Base-by-base conservation (phyloP, 2,329 filamentous ascomycete genomes). In the Thelonectria blattea region DNA sequence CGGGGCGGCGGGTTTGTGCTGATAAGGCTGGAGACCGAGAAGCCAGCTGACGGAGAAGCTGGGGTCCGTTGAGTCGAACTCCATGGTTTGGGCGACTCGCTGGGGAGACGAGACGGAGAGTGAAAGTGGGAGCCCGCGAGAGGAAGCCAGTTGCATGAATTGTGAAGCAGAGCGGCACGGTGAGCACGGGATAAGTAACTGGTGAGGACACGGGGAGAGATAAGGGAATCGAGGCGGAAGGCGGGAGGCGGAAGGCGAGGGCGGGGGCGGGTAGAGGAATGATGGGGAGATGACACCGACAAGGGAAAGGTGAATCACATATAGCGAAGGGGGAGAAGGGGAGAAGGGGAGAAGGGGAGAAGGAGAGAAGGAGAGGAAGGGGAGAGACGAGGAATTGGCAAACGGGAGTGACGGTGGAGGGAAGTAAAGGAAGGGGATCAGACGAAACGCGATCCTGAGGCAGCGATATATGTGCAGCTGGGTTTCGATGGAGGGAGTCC, bases 41-140 rank as follows among this genome's bases (percentile, higher is more conserved):
- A 72, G 61, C 70, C 70, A 72, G 63, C 68, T 71, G 57, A 72
- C 68, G 34, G 63, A 71, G 64, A 72, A 72, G 63, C 60, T 69
- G 60, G 69, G 64, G 52, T 70, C 65, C 41, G 63, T 63, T 42
- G 65, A 70, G 59, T 68, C 60, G 56, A 69, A 69, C 56, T 71
- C 65, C 68, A 69, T 71, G 57, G 65, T 66, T 59, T 63, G 61
- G 58, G 59, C 51, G 60, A 62, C 62, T 69, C 56, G 62, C 61
- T 70, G 55, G 63, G 61, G 60, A 56, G 63, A 58, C 57, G n/a
- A 62, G 60, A 63, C 53, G 65, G 17, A 57, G 10, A 45, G 32
- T 61, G 61, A 53, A 63, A 65, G 55, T 57, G 27, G 46, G 51
- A 55, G 59, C 50, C 59, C 58, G 22, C 18, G 48, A 39, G 55